Percentiles rank a stretch among this genome's conserved stretches.
These are phyloP conservation scores for Pascua guehoae DNA, from an alignment of 1,284 basidiomycete species.

Conservation along the genomic window DNA sequence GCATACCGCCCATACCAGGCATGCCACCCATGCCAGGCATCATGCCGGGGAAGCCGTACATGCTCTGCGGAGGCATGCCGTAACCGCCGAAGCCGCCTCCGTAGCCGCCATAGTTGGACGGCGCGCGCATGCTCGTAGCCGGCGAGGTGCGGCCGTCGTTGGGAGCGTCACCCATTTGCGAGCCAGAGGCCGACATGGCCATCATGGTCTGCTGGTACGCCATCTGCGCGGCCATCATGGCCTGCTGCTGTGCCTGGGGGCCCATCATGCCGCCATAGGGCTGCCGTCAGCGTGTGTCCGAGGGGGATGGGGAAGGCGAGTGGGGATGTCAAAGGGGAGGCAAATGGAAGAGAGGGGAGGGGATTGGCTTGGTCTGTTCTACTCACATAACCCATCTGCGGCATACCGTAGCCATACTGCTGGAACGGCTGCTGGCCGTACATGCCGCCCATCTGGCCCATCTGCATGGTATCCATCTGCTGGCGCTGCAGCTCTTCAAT, in stretches of 20 bases:
- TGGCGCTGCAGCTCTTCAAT: slow-evolving; percentile 83
- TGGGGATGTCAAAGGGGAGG: too few relatives aligned
- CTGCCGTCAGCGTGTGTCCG: slow-evolving; percentile 3
- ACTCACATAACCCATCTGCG: slow-evolving; percentile 48
- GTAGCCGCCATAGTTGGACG: slow-evolving; percentile 6
- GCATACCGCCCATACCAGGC: slow-evolving; percentile 7
- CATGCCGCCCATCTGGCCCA: slow-evolving; percentile 22
- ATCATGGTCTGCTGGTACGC: slow-evolving; percentile 80
- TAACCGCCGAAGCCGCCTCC: slow-evolving; percentile 5
- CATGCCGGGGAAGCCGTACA: slow-evolving; percentile 15
- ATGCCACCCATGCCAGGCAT: slow-evolving; percentile 7
- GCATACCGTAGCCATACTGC: slow-evolving; percentile 52
- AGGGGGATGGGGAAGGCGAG: too few relatives aligned
- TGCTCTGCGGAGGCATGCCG: slow-evolving; percentile 15
- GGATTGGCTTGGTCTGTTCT: too few relatives aligned
- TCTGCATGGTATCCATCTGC: slow-evolving; percentile 61
- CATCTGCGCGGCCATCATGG: slow-evolving; percentile 82
- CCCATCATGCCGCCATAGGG: slow-evolving; percentile 11
- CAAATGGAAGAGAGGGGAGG: too few relatives aligned
- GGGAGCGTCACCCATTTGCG: slow-evolving; percentile 58
- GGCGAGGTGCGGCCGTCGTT: slow-evolving; percentile 18
- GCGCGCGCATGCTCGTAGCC: slow-evolving; percentile 13
- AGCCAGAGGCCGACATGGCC: slow-evolving; percentile 74
- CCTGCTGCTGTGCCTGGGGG: slow-evolving; percentile 63
- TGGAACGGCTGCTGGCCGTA: slow-evolving; percentile 23